phyloP scores from a whole-genome alignment of 495 filamentous ascomycete species.

The Annulohypoxylon maeteangense region DNA sequence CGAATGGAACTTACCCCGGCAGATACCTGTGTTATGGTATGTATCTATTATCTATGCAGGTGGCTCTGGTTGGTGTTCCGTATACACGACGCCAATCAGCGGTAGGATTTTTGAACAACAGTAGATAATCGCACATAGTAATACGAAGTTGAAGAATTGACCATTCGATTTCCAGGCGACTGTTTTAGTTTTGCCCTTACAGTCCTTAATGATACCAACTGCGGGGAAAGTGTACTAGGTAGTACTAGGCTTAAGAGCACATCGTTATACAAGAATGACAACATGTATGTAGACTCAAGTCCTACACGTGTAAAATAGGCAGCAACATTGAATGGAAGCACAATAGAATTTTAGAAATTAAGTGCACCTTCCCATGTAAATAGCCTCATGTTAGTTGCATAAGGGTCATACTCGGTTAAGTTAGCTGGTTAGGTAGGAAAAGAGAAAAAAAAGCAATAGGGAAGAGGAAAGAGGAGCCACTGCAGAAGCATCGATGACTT shows the following conservation, averaged over 20 bases:
- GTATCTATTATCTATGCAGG: neutral
- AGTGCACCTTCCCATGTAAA: conserved; percentile 5
- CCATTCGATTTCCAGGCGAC: conserved; percentile 10
- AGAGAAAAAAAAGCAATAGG: neutral
- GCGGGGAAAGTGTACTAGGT: neutral
- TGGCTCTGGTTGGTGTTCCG: neutral
- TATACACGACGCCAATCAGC: conserved; percentile 3
- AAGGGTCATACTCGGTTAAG: neutral
- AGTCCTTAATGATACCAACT: conserved; percentile 3
- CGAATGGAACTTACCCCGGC: conserved; percentile 32
- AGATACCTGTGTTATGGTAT: conserved; percentile 24
- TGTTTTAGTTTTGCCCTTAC: neutral
- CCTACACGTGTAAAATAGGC: neutral
- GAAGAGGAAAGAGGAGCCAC: neutral
- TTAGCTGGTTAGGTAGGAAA: neutral
- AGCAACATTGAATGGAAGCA: too few species aligned
- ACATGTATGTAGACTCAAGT: too few species aligned
- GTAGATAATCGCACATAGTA: neutral
- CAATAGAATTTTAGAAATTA: conserved; percentile 2
- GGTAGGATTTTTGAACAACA: conserved; percentile 3
- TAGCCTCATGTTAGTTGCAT: conserved; percentile 1
- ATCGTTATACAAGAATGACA: too few species aligned
- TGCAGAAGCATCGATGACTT: neutral
- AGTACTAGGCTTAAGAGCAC: neutral
- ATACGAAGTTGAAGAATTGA: conserved; percentile 21